Base-by-base conservation (phyloP, 2,329 filamentous ascomycete species). In the Trichoderma koningii region DNA sequence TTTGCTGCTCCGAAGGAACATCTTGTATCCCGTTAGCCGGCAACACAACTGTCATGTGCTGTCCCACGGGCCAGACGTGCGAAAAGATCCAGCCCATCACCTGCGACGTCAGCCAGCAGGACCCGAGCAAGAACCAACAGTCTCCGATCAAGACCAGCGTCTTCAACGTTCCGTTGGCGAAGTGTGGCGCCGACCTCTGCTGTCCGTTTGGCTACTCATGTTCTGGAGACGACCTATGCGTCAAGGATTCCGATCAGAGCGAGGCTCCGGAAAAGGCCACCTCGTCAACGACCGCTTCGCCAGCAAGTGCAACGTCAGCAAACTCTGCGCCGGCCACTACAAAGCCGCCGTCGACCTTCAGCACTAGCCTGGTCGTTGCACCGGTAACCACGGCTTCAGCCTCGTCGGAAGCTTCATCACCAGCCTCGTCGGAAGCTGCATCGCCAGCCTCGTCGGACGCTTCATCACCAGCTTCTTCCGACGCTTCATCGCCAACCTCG, bases 151-250 rank as follows among this genome's bases (percentile, higher is more conserved):
- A 92, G 76, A 89, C 90, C 0, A 86, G 85, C 10, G 82, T 86
- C 9, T 83, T 90, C 34, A 79, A 80, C 19, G 80, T 83, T 10
- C 76, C 79, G 12, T 78, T 93, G 15, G 76, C 78, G 2, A 80
- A 76, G 21, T 93, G 90, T 70, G 87, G 83, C 15, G 73, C 70
- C 19, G 75, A 67, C 70, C 62, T 70, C n/a, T 93, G 90, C 76
- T 93, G 90, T 73, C 90, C 90, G 0, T 88, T 88, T 74, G 90
- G 90, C 3, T 93, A 89, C 76, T 77, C 79, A 1, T 93, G 90
- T 76, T 75, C 82, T 42, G 73, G 73, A 60, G 77, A 77, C n/a
- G 67, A 75, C 56, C 65, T 78, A 67, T 92, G 89, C 70, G 73
- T 79, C 12, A 79, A 77, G 69, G 75, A 87, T 67, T 67, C 76